These are phyloP conservation scores for Hypoxylon rubiginosum DNA, from an alignment of 2,329 filamentous ascomycete genomes.

Conservation along the genomic window DNA sequence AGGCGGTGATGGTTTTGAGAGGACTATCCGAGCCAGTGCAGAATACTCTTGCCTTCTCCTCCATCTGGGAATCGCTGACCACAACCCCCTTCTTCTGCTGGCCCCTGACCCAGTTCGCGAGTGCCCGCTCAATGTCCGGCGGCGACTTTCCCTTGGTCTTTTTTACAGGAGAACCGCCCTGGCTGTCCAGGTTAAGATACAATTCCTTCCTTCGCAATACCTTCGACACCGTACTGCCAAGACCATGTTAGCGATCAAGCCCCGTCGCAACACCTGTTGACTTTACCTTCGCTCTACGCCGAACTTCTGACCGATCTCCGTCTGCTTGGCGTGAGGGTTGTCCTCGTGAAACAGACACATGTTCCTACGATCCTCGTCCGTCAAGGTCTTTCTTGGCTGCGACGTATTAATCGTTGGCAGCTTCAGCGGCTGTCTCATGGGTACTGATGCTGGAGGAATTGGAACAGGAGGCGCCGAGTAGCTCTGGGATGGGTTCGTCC, in stretches of 20 bases:
- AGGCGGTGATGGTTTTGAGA: slow-evolving; percentile 76
- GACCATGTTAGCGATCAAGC: slow-evolving; percentile 47
- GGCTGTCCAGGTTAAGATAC: slow-evolving; percentile 86
- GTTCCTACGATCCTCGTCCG: slow-evolving; percentile 86
- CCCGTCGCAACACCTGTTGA: slow-evolving; percentile 28
- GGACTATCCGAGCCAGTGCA: slow-evolving; percentile 79
- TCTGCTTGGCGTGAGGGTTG: slow-evolving; percentile 91
- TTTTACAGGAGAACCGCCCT: slow-evolving; percentile 83
- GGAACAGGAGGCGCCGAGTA: slow-evolving; percentile 72
- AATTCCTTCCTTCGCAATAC: slow-evolving; percentile 95
- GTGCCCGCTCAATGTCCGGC: slow-evolving; percentile 91
- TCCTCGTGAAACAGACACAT: slow-evolving; percentile 97
- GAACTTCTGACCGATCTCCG: slow-evolving; percentile 95
- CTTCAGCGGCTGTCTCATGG: slow-evolving; percentile 66
- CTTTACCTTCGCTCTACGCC: slow-evolving; percentile 95
- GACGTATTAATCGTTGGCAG: slow-evolving; percentile 65
- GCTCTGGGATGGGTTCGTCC: slow-evolving; percentile 75
- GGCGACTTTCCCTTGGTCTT: slow-evolving; percentile 83
- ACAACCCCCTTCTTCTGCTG: slow-evolving; percentile 80
- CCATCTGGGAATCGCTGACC: slow-evolving; percentile 84
- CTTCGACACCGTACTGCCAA: slow-evolving; percentile 93
- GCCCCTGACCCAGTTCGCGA: slow-evolving; percentile 89
- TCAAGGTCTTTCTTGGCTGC: slow-evolving; percentile 87
- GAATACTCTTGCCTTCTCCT: slow-evolving; percentile 87
- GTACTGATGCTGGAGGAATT: slow-evolving; percentile 68